These are phyloP conservation scores for Rhamnella rubrinervis DNA, from an alignment of 331 rosid genomes.

Conservation along the genomic window DNA sequence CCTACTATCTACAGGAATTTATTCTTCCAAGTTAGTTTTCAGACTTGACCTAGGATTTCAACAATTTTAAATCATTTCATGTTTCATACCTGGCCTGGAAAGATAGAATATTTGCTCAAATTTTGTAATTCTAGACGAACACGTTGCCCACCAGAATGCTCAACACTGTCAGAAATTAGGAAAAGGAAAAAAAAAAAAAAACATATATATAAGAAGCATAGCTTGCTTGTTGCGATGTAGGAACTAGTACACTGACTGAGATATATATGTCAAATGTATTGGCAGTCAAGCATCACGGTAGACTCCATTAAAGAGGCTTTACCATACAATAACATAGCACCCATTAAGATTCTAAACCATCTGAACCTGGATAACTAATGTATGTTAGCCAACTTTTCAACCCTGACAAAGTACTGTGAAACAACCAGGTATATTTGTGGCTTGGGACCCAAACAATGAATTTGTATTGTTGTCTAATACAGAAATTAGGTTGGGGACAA, in stretches of 20 bases:
- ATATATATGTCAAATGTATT: constrained; percentile 8
- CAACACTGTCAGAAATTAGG: constrained; percentile 44
- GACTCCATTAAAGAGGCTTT: no score
- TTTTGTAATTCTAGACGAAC: constrained; percentile 79
- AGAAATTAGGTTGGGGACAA: no score
- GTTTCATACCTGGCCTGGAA: constrained; percentile 90
- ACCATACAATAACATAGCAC: no score
- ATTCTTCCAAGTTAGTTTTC: constrained; percentile 24
- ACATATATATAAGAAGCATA: neutral
- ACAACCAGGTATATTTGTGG: no score
- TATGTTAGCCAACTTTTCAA: no score
- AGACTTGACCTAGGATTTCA: constrained; percentile 3
- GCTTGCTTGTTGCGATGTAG: constrained; percentile 10
- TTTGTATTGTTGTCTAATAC: no score
- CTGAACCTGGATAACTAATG: no score
- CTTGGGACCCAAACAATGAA: no score
- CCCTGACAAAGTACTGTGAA: no score
- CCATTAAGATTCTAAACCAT: no score
- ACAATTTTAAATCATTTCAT: constrained; percentile 17
- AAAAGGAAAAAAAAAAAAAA: constrained; percentile 6
- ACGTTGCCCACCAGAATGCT: constrained; percentile 84
- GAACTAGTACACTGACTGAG: neutral
- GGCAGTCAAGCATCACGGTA: neutral
- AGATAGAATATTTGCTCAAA: constrained; percentile 71
- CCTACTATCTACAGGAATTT: constrained; percentile 71